Base-by-base conservation (phyloP, 306 rosid genomes). In the Cucurbita ficifolia region DNA sequence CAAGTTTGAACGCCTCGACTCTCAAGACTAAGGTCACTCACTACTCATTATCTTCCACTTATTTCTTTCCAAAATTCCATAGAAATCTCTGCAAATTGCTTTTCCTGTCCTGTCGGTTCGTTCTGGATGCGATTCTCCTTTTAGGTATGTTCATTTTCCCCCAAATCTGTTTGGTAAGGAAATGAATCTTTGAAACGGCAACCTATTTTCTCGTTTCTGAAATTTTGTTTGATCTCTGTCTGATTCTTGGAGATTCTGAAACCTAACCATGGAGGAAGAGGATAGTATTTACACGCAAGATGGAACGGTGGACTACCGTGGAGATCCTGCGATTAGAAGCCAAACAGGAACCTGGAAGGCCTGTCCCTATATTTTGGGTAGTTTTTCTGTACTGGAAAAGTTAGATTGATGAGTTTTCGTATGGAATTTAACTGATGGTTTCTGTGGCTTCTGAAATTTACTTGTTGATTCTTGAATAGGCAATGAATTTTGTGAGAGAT, bases 331-430 rank as follows among this genome's bases (percentile, higher is more conserved):
- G 17, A 39, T 56, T 45, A 45, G 65, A 46, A 24, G 21, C 33
- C 38, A 17, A 55, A 74, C 77, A 3, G 77, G 77, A 58, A 74
- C 52, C 16, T 74, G 77, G 77, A 74, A 33, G 12, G 77, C 77
- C 51, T 74, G 77, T 11, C 77, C 77, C 13, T 74, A 24, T 6
- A 74, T 74, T 7, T 24, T 74, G 56, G 77, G 77, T 74, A 57
- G 59, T 24, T 17, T 21, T 50, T 0, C 14, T 35, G 3, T 17
- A 2, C 21, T 16, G 19, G 22, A 36, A 60, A 60, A 35, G 8
- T 29, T 60, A 13, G 46, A 16, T 52, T 17, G 8, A 52, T 51
- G 11, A 64, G 10, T 16, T 38, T 38, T 40, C 17, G 2, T 16
- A 65, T 18, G 5, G n/a, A 43, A 42, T 21, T 67, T 39, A 18